Base-by-base conservation (phyloP, 164 flowering plant genomes). In the Stephania cephalantha region DNA sequence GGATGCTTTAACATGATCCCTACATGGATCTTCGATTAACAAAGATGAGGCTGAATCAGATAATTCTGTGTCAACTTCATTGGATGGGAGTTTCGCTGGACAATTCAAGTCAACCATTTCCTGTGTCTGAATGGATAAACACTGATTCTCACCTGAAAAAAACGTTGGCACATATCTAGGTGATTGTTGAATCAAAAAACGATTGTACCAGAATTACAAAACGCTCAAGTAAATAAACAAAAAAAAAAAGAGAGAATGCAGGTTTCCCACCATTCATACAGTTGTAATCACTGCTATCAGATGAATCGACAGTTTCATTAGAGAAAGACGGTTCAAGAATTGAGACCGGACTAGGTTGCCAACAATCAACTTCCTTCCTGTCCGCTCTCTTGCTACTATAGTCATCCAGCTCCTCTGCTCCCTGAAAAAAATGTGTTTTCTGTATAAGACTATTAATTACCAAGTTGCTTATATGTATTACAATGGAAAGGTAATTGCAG, bases 31-130 rank as follows among this genome's bases (percentile, higher is more conserved):
- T 68, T 68, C 77, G 9, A 68, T 72, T 52, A 83, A 84, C 11
- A 80, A 65, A n/a, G 95, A 91, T 78, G 95, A 87, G 50, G 95
- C 96, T 7, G 99, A 91, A 82, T 95, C 98, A 61, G 85, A 89
- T 64, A 90, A 85, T 46, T 92, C 98, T 13, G 79, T 69, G 65
- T 88, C 94, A 76, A 82, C 79, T 77, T 86, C 90, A 64, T 78
- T 15, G 13, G 73, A 45, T 68, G 74, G 58, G 53, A 72, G 71
- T 69, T 79, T 87, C 79, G 68, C 80, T 68, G 74, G 74, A 73
- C 74, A 78, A 77, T 64, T 79, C 30, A 73, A n/a, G 64, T 76
- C 82, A 77, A 78, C 35, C 64, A 80, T 55, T 73, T 86, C 85
- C 63, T 77, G 87, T 72, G 85, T 87, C 82, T 84, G 85, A 70